Evolutionary conservation across 2,329 filamentous ascomycete genomes (phyloP).

Genomic region (Microdochium trichocladiopsis): DNA sequence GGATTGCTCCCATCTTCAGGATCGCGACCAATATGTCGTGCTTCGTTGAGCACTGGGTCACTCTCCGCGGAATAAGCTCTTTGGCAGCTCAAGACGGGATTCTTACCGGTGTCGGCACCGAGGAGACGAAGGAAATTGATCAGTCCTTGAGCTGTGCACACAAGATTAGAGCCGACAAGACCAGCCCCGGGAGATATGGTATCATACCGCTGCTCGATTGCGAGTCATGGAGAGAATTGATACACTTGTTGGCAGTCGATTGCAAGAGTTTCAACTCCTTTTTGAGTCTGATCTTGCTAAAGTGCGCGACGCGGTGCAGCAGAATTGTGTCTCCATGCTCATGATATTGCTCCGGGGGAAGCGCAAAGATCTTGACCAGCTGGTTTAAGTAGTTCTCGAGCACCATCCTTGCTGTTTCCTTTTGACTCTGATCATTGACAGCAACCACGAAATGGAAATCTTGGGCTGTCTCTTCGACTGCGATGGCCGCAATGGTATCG

Average conservation of each 20-base stretch:
- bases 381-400: slow-evolving; percentile 10
- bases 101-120: not conserved
- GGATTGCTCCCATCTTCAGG: not conserved
- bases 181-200: not conserved
- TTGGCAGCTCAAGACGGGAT: not conserved
- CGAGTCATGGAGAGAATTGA: not conserved
- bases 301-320: slow-evolving; percentile 9
- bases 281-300: slow-evolving; percentile 5
- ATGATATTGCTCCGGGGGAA: not conserved
- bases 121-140: not conserved
- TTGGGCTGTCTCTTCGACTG: slow-evolving; percentile 23
- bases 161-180: not conserved
- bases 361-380: not conserved
- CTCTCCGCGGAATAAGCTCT: not conserved
- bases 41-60: not conserved
- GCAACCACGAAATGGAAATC: slow-evolving; percentile 35
- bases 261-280: slow-evolving; percentile 5
- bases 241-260: not conserved
- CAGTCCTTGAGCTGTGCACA: not conserved
- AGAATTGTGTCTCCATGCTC: not conserved
- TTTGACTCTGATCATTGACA: slow-evolving; percentile 22
- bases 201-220: not conserved
- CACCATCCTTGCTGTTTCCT: slow-evolving; percentile 8
- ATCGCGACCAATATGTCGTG: not conserved
- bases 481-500: slow-evolving; percentile 34